Evolutionary conservation across 1,139 yeast genomes (phyloP).

Genomic region (Wickerhamomyces sp.): DNA sequence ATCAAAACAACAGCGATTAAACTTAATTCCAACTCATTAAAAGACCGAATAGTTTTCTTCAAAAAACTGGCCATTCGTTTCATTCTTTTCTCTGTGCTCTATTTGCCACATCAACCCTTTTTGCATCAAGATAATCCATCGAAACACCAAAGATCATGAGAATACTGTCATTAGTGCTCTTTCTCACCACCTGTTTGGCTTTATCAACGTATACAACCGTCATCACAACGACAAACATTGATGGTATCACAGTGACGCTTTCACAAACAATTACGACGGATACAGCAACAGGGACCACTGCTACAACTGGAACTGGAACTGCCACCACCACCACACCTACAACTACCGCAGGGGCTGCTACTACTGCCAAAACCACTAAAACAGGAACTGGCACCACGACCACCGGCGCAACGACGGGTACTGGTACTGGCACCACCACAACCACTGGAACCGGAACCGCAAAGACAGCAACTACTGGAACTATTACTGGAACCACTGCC

Average conservation of each 20-base stretch:
- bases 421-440: slow-evolving; percentile 6
- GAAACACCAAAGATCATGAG: background rate
- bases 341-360: slow-evolving; percentile 8
- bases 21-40: too few relatives aligned
- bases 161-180: slow-evolving; percentile 7
- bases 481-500: slow-evolving; percentile 1
- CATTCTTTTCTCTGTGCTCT: too few relatives aligned
- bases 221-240: slow-evolving; percentile 24
- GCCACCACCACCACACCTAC: slow-evolving; percentile 15
- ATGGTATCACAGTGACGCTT: slow-evolving; percentile 22
- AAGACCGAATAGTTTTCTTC: too few relatives aligned
- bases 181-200: slow-evolving; percentile 5
- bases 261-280: slow-evolving; percentile 20
- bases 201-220: slow-evolving; percentile 21
- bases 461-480: slow-evolving; percentile 4
- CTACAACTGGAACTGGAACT: slow-evolving; percentile 12
- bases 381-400: slow-evolving; percentile 2
- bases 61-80: too few relatives aligned
- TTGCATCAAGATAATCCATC: too few relatives aligned
- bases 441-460: slow-evolving; percentile 2
- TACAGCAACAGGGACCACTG: slow-evolving; percentile 14
- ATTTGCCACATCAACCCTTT: too few relatives aligned
- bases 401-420: slow-evolving; percentile 4
- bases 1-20: too few relatives aligned
- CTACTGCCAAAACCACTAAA: too few relatives aligned